Percentiles rank a stretch among this genome's conserved stretches.
Evolutionary conservation across 2,329 filamentous ascomycete genomes (phyloP).

Genomic region (Talaromyces funiculosus): DNA sequence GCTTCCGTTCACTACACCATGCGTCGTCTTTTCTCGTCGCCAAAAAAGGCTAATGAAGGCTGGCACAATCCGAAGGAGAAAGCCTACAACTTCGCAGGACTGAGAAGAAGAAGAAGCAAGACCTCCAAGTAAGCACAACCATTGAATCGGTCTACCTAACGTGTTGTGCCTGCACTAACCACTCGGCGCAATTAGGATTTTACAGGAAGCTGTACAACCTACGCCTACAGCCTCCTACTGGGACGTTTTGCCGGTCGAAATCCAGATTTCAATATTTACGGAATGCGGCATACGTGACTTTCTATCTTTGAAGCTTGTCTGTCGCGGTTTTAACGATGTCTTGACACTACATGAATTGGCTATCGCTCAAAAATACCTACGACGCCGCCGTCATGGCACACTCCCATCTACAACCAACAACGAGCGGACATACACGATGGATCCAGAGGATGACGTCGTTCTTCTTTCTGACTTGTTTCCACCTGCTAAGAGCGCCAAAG

Average conservation of each 20-base stretch:
- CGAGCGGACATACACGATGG: constrained; percentile 34
- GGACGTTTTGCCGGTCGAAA: constrained; percentile 37
- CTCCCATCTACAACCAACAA: constrained; percentile 35
- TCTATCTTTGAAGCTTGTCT: constrained; percentile 34
- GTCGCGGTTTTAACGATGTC: constrained; percentile 32
- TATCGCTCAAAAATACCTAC: constrained; percentile 39
- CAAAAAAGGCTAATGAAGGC: constrained; percentile 26
- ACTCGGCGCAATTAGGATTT: neutral
- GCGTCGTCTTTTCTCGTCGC: constrained; percentile 30
- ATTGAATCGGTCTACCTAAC: neutral
- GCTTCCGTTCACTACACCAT: constrained; percentile 22
- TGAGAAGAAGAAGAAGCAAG: constrained; percentile 22
- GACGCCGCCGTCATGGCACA: constrained; percentile 37
- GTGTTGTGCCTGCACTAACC: neutral
- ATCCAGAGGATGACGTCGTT: constrained; percentile 39
- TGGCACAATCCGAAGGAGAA: constrained; percentile 28
- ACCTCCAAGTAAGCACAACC: constrained; percentile 8
- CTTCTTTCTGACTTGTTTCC: constrained; percentile 41
- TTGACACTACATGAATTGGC: constrained; percentile 34
- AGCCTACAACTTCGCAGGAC: constrained; percentile 26
- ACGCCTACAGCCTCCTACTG: constrained; percentile 26
- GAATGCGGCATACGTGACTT: constrained; percentile 36
- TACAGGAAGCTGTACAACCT: neutral
- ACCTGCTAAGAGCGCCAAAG: constrained; percentile 30
- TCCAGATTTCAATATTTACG: constrained; percentile 38